A percentile compares a stretch with the other conserved stretches of the same genome.
Conservation (phyloP, 441 rosid genomes). For the Macaranga tanarius region DNA sequence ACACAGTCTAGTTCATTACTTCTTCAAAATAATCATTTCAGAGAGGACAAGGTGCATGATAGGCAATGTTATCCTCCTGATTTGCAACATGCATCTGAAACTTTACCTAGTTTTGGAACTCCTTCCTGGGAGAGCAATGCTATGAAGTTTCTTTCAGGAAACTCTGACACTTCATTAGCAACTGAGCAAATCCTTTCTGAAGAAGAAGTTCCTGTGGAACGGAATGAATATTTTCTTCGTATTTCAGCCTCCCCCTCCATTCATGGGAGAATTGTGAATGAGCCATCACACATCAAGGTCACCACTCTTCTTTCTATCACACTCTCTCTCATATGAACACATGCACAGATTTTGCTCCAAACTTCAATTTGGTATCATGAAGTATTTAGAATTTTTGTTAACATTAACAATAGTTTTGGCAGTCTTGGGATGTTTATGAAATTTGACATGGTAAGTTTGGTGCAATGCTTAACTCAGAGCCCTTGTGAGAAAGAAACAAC, state of each 20-base stretch:
- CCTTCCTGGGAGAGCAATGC: conserved; percentile 27
- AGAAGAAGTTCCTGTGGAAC: conserved; percentile 35
- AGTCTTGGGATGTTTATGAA: conserved; percentile 22
- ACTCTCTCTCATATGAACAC: conserved; percentile 16
- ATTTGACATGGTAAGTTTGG: conserved; percentile 23
- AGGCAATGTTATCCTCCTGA: conserved; percentile 17
- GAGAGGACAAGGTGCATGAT: conserved; percentile 28
- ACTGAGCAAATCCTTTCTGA: conserved; percentile 27
- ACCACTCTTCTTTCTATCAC: conserved; percentile 27
- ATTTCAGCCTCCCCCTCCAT: conserved; percentile 35
- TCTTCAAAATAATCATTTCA: conserved; percentile 18
- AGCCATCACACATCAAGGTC: conserved; percentile 40
- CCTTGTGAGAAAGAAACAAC: conserved; percentile 28
- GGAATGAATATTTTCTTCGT: conserved; percentile 34
- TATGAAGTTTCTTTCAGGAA: conserved; percentile 28
- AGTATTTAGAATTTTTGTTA: conserved; percentile 18
- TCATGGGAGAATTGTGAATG: conserved; percentile 27
- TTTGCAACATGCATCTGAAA: conserved; percentile 29
- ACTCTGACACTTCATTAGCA: conserved; percentile 22
- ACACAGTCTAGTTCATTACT: conserved; percentile 24
- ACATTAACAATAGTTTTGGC: conserved; percentile 18
- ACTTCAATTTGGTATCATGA: background rate
- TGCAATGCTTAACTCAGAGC: conserved; percentile 33
- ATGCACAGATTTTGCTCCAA: background rate
- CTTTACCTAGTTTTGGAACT: conserved; percentile 16